Conservation (phyloP, 768 basidiomycete genomes). For the Mycena indigotica region DNA sequence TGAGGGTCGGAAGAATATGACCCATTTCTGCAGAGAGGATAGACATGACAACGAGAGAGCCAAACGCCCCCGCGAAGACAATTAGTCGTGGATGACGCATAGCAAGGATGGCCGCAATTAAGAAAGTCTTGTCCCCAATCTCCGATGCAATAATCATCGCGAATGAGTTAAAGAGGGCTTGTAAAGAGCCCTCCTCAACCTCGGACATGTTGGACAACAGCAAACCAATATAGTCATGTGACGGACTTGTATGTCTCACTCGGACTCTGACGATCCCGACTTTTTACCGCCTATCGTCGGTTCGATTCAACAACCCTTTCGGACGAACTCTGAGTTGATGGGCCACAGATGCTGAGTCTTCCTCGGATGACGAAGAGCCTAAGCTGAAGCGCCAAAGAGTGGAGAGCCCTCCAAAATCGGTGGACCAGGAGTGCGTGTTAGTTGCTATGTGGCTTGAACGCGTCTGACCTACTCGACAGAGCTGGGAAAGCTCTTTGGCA, state of each 20-base stretch:
- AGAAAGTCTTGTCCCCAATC: constrained; percentile 96
- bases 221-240: neutral
- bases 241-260: neutral
- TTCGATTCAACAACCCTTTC: constrained; percentile 31
- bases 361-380: constrained; percentile 37
- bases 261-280: constrained; percentile 69
- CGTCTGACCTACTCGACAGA: constrained; percentile 36
- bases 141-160: constrained; percentile 91
- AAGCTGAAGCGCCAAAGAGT: constrained; percentile 38
- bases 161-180: constrained; percentile 78
- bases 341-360: constrained; percentile 29
- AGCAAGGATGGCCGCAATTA: constrained; percentile 81
- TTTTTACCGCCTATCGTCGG: constrained; percentile 56
- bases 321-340: neutral
- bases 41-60: constrained; percentile 90
- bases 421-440: constrained; percentile 50
- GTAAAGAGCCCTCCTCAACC: constrained; percentile 35
- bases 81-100: constrained; percentile 87
- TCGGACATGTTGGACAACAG: constrained; percentile 8
- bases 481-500: constrained; percentile 67
- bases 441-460: neutral
- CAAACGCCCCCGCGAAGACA: constrained; percentile 89
- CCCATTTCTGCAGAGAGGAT: constrained; percentile 93
- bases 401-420: constrained; percentile 27
- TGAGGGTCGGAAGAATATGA: constrained; percentile 80